phyloP scores from a whole-genome alignment of 2,329 filamentous ascomycete genomes.

The Colletotrichum sp. region DNA sequence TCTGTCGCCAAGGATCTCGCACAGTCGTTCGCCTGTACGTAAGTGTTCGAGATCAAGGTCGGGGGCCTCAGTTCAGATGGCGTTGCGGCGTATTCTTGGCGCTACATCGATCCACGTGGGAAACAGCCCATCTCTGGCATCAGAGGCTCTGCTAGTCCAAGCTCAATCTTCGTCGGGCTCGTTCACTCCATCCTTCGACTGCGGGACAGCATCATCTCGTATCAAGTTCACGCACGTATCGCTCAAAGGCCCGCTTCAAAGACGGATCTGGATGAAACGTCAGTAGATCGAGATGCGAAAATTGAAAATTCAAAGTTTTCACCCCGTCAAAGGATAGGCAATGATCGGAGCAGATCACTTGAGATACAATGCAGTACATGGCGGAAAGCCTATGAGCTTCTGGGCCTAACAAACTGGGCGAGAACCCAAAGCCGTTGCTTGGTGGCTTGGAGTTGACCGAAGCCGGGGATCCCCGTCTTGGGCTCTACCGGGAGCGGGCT shows the following conservation, averaged over 20 bases:
- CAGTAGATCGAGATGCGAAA: conserved; percentile 5
- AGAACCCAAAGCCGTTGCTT: neutral
- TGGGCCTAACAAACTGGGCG: neutral
- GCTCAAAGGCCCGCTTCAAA: neutral
- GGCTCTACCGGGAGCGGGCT: neutral
- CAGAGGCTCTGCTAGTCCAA: neutral
- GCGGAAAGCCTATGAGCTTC: neutral
- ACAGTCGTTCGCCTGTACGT: neutral
- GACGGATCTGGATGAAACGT: conserved; percentile 4
- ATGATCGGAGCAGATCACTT: neutral
- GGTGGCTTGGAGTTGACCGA: neutral
- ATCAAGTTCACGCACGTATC: neutral
- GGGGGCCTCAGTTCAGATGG: conserved; percentile 13
- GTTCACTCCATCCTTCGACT: neutral
- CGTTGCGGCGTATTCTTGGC: conserved; percentile 5
- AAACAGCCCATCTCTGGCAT: neutral
- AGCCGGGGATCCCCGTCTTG: conserved; percentile 15
- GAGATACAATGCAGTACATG: neutral
- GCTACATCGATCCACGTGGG: neutral
- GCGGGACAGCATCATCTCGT: neutral
- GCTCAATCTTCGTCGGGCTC: neutral
- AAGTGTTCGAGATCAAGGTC: neutral
- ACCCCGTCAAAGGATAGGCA: neutral
- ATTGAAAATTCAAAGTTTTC: neutral
- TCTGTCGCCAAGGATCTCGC: neutral